These are phyloP conservation scores for Gossypium laxum DNA, from an alignment of 441 rosid species.

Conservation along the genomic window DNA sequence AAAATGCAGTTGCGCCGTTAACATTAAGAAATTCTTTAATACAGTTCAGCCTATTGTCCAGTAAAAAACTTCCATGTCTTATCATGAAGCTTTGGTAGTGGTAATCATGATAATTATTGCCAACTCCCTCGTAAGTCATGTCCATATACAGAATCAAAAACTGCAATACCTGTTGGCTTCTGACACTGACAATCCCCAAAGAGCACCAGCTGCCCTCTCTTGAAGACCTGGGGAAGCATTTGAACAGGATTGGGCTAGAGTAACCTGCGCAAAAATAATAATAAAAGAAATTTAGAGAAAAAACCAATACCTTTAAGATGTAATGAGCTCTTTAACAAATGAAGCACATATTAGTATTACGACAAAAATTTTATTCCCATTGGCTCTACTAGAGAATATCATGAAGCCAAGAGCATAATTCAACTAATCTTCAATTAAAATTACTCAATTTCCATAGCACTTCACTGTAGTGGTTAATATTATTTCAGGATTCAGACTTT, in stretches of 20 bases:
- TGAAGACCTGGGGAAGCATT: constrained; percentile 94
- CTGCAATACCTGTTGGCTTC: constrained; percentile 75
- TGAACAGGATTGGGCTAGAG: constrained; percentile 80
- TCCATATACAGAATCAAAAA: not conserved
- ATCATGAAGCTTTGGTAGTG: not conserved
- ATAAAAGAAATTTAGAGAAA: not conserved
- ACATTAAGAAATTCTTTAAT: not conserved
- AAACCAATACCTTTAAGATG: constrained; percentile 7
- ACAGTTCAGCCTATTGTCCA: not conserved
- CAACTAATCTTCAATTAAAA: not conserved
- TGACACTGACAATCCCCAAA: constrained; percentile 95
- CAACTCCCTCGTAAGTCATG: not conserved
- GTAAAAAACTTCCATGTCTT: not conserved
- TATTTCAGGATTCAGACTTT: not conserved
- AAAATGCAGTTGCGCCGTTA: not conserved
- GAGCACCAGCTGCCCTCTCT: constrained; percentile 99
- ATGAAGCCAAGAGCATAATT: constrained; percentile 7
- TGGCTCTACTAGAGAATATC: constrained; percentile 1
- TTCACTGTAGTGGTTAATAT: not conserved
- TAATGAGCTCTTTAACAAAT: constrained; percentile 6
- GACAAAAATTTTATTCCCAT: constrained; percentile 3
- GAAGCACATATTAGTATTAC: not conserved
- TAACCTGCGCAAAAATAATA: constrained; percentile 43
- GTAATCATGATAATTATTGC: not conserved
- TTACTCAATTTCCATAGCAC: not conserved